Percentiles rank a stretch among this genome's conserved stretches.
These are phyloP conservation scores for Pichia kluyveri DNA, from an alignment of 805 yeast species.

Conservation along the genomic window DNA sequence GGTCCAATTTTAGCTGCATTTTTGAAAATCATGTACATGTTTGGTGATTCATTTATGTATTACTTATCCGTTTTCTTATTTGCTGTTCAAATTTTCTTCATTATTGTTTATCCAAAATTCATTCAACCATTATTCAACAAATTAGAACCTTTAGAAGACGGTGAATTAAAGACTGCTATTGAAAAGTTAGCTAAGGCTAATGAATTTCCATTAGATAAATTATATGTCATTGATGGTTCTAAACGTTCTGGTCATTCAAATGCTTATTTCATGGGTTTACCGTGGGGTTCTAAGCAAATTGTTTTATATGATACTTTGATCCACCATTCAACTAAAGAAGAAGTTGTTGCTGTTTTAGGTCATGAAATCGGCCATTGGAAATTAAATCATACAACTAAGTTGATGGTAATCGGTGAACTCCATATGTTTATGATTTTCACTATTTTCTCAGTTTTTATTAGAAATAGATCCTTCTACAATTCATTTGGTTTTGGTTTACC, in stretches of 20 bases:
- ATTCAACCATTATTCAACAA: conserved; percentile 93
- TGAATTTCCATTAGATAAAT: conserved; percentile 76
- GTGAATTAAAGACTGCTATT: conserved; percentile 75
- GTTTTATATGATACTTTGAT: conserved; percentile 89
- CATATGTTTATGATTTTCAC: conserved; percentile 60
- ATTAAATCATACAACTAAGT: conserved; percentile 74
- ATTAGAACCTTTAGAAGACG: conserved; percentile 81
- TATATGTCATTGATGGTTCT: conserved; percentile 93
- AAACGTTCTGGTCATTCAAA: conserved; percentile 93
- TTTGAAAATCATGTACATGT: conserved; percentile 71
- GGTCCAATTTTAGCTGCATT: conserved; percentile 67
- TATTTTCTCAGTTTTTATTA: conserved; percentile 69
- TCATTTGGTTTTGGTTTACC: conserved; percentile 59
- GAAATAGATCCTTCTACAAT: conserved; percentile 66
- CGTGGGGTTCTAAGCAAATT: conserved; percentile 89
- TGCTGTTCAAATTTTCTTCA: conserved; percentile 59
- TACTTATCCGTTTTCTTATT: conserved; percentile 70
- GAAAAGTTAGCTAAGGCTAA: conserved; percentile 68
- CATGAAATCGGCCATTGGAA: conserved; percentile 99
- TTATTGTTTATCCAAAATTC: conserved; percentile 72
- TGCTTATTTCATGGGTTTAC: conserved; percentile 93
- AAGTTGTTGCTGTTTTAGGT: conserved; percentile 92
- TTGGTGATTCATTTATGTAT: conserved; percentile 72
- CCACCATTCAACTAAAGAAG: conserved; percentile 62
- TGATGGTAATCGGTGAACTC: conserved; percentile 54